Base-by-base conservation (phyloP, 768 basidiomycete genomes). In the Leccinum variicolor region DNA sequence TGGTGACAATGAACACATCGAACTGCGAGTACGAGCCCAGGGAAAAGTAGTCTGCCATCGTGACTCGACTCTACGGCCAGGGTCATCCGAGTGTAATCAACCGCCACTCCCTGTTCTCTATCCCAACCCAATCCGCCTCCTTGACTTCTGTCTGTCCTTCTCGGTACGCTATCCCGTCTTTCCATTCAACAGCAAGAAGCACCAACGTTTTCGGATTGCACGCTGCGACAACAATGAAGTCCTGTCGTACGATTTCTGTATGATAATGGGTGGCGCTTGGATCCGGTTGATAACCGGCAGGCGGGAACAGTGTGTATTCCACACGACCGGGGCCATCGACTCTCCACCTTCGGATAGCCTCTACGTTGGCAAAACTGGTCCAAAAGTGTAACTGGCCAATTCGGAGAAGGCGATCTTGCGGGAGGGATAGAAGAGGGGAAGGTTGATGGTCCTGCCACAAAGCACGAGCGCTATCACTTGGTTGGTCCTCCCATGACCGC, bases 141-240 rank as follows among this genome's bases (percentile, higher is more conserved):
- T 0, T 3, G 8, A 54, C 46, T 2, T 4, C 11, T 17, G 52
- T 6, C 26, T 19, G 31, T 19, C 57, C 62, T 6, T 54, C 23
- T 45, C 64, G 64, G 11, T 64, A 65, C 4, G 63, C 64, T 3
- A 65, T 47, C 0, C 46, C 60, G 26, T 62, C 60, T 14, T 23
- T 50, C 60, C 64, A 64, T 43, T 65, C 60, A 5, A 64, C 34
- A 1, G 64, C 64, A 10, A 64, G 25, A 31, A 64, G 50, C 2
- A 56, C 15, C 49, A 61, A 23, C 36, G 0, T 21, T 3, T 26
- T 41, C n/a, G 39, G n/a, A 0, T 41, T 5, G 9, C 39, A 4
- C 19, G 52, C 54, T 15, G 63, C 63, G 13, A 64, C 4, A 8
- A 62, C 54, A 11, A 64, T 52, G 15, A 62, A 65, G 26, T 61